Evolutionary conservation across 345 rosid genomes (phyloP).

Genomic region (Erucastrum elatum): DNA sequence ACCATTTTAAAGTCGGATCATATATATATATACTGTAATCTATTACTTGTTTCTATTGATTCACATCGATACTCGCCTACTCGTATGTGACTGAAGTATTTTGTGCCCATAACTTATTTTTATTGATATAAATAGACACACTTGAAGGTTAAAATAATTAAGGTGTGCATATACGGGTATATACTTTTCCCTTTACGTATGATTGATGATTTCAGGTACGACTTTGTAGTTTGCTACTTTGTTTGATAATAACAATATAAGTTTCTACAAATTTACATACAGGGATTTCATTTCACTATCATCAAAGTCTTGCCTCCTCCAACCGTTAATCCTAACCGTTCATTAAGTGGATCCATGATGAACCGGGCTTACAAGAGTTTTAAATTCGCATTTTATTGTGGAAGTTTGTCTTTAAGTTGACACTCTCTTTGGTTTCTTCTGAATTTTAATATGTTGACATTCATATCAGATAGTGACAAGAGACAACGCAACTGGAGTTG

Average conservation of each 20-base stretch:
- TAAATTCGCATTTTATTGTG: neutral
- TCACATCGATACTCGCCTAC: constrained; percentile 7
- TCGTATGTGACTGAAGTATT: neutral
- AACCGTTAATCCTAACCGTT: constrained; percentile 23
- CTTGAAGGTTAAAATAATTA: neutral
- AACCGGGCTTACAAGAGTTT: constrained; percentile 3
- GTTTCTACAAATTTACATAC: neutral
- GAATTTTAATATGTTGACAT: constrained; percentile 17
- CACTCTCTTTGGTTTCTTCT: neutral
- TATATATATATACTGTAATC: neutral
- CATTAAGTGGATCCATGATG: constrained; percentile 5
- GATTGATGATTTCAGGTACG: constrained; percentile 15
- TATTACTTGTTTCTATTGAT: neutral
- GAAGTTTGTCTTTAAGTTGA: constrained; percentile 5
- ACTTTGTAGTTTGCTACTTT: constrained; percentile 11
- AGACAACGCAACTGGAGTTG: constrained; percentile 28
- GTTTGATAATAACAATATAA: neutral
- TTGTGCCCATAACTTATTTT: neutral
- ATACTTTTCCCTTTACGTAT: neutral
- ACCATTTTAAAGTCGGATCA: no score
- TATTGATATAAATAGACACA: neutral
- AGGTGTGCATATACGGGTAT: neutral
- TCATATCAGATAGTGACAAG: constrained; percentile 15
- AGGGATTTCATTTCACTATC: constrained; percentile 10
- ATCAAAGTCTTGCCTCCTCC: constrained; percentile 4